phyloP scores from a whole-genome alignment of 1,284 basidiomycete species.

The Trametes hirsuta region DNA sequence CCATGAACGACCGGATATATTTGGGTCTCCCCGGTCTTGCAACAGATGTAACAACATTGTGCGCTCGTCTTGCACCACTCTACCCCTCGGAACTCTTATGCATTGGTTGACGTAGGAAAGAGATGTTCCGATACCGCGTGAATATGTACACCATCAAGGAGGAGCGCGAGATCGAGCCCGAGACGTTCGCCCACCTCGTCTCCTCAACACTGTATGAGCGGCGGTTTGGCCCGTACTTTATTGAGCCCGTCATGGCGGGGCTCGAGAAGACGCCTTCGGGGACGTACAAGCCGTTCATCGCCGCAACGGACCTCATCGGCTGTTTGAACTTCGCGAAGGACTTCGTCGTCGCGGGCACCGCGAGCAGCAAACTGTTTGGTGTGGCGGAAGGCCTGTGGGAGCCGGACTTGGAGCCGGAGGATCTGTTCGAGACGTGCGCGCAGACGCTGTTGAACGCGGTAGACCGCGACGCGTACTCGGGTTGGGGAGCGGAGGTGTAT shows the following conservation, averaged over 20 bases:
- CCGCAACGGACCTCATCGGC: constrained; percentile 95
- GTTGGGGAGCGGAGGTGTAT: constrained; percentile 96
- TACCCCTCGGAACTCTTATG: not conserved
- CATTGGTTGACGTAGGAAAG: constrained; percentile 56
- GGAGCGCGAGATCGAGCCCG: constrained; percentile 94
- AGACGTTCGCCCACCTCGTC: constrained; percentile 95
- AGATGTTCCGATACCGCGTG: constrained; percentile 90
- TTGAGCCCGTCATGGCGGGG: constrained; percentile 97
- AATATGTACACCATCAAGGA: constrained; percentile 99
- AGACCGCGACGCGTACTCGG: constrained; percentile 95
- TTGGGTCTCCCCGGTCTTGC: constrained; percentile 93
- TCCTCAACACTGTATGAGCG: constrained; percentile 97
- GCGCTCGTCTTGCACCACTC: constrained; percentile 34
- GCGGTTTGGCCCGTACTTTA: constrained; percentile 96
- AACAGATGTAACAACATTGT: constrained; percentile 93
- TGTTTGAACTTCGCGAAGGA: constrained; percentile 96
- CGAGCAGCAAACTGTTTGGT: constrained; percentile 93
- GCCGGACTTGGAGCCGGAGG: constrained; percentile 93
- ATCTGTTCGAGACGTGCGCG: constrained; percentile 98
- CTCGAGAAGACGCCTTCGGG: constrained; percentile 77
- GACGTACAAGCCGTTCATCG: constrained; percentile 90
- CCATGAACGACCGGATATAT: constrained; percentile 92
- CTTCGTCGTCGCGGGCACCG: constrained; percentile 96
- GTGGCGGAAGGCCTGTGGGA: constrained; percentile 99
- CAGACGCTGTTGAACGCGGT: constrained; percentile 96